Evolutionary conservation across 345 rosid genomes (phyloP), one percentile per base, ranked within the genome.

Genomic region (Eucalyptus marginata): DNA sequence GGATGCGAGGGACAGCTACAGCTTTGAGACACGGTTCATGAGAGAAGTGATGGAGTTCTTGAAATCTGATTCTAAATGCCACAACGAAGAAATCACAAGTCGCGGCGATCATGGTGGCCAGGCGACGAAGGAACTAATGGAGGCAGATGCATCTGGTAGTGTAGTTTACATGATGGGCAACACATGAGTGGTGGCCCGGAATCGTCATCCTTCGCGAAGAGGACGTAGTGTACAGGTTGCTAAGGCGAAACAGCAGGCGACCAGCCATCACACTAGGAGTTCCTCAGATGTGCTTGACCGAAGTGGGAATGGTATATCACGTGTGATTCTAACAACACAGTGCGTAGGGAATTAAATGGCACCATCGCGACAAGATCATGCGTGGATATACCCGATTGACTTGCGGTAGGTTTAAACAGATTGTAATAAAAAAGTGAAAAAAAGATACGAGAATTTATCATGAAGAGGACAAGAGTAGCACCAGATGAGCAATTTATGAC

Each of bases 301-400:
- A 90, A 29, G 91, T 88, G 51, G 89, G 76, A 24, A 90, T 90
- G 90, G 79, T 88, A 43, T 88, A 90, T 76, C 16, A 49, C 54
- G 76, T 88, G 81, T 18, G 81, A 33, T 71, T 71, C 44, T 71
- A 33, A 71, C 43, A 71, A 5, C 4, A 2, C 81, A 10, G 25
- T 33, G 7, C 44, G 13, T 17, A 31, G 80, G 4, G 43, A 68
- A 36, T 71, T 3, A 36, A 33, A 76, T 36, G 46, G 46, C 46
- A 10, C 46, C 47, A 20, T 18, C 8, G 46, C 14, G 83, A 76
- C 83, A 40, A 3, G 14, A 76, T 20, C 27, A 20, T 0, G 46
- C 14, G 7, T 11, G 4, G 27, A 10, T 3, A 5, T 18, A 33
- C 44, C 44, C 5, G 24, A 71, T 71, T 1, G 83, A 13, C 27